Percentiles rank a stretch among this genome's conserved stretches.
phyloP scores from a whole-genome alignment of 1,284 basidiomycete genomes.

The Trichosporon sp. region DNA sequence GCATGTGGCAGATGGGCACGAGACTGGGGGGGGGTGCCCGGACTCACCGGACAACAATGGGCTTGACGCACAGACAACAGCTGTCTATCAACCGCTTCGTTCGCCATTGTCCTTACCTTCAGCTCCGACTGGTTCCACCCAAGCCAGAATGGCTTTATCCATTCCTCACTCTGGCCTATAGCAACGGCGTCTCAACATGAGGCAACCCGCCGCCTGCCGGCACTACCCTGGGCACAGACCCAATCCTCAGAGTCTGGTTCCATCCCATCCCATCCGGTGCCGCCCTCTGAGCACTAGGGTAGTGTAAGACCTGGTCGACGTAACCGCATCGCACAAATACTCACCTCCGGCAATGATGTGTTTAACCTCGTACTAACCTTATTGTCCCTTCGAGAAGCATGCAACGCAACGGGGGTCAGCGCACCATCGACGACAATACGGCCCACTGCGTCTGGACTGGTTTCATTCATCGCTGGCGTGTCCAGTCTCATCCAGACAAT shows the following conservation, averaged over 20 bases:
- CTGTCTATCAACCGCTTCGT: neutral
- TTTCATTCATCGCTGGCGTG: neutral
- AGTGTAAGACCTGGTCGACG: neutral
- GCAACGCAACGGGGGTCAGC: neutral
- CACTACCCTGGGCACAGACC: neutral
- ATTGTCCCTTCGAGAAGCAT: constrained; percentile 4
- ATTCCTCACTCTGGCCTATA: neutral
- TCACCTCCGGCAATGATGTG: constrained; percentile 12
- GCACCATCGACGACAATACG: constrained; percentile 8
- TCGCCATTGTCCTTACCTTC: constrained; percentile 1
- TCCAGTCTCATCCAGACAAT: neutral
- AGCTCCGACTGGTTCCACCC: constrained; percentile 7
- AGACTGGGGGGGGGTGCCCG: neutral
- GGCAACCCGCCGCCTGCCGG: neutral
- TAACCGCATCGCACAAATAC: constrained; percentile 4
- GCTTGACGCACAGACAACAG: constrained; percentile 3
- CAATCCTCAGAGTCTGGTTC: neutral
- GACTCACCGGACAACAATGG: neutral
- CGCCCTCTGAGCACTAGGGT: neutral
- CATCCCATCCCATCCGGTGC: neutral
- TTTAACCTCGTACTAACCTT: constrained; percentile 6
- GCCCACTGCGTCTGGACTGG: neutral
- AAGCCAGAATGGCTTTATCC: neutral
- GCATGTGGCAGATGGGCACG: neutral
- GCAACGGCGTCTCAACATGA: constrained; percentile 2